Evolutionary conservation across 1,139 yeast species (phyloP).

Genomic region (Debaryomyces subglobosus): DNA sequence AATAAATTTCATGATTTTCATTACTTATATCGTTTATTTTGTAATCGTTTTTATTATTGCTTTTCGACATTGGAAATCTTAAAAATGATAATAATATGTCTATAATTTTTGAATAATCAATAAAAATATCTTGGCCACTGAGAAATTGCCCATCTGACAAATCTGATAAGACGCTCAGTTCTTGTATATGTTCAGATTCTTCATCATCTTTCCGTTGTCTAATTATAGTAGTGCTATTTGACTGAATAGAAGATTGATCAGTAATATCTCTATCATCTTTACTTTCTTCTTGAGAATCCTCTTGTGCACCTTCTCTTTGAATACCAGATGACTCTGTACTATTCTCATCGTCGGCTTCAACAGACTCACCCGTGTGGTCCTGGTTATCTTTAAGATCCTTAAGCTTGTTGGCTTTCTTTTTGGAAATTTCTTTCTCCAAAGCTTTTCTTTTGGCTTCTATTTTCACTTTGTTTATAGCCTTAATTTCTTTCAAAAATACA

Average conservation of each 20-base stretch:
- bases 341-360: constrained; percentile 1
- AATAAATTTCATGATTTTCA: constrained; percentile 54
- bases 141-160: constrained; percentile 39
- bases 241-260: constrained; percentile 26
- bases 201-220: constrained; percentile 15
- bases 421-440: constrained; percentile 21
- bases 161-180: constrained; percentile 9
- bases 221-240: constrained; percentile 17
- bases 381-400: constrained; percentile 7
- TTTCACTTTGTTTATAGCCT: constrained; percentile 71
- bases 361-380: constrained; percentile 7
- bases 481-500: constrained; percentile 77
- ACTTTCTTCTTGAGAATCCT: constrained; percentile 10
- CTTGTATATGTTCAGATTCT: constrained; percentile 15
- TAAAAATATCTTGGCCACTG: constrained; percentile 84
- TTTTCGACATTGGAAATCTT: constrained; percentile 48
- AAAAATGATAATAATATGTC: constrained; percentile 79
- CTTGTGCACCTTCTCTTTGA: constrained; percentile 12
- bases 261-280: constrained; percentile 8
- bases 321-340: not conserved
- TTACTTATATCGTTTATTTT: constrained; percentile 32
- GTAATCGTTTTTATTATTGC: constrained; percentile 21
- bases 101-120: constrained; percentile 80
- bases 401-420: constrained; percentile 11
- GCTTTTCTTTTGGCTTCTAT: constrained; percentile 44